These are phyloP conservation scores for Blastocrithidia nonstop DNA, from an alignment of 208 protist species.

Conservation along the genomic window DNA sequence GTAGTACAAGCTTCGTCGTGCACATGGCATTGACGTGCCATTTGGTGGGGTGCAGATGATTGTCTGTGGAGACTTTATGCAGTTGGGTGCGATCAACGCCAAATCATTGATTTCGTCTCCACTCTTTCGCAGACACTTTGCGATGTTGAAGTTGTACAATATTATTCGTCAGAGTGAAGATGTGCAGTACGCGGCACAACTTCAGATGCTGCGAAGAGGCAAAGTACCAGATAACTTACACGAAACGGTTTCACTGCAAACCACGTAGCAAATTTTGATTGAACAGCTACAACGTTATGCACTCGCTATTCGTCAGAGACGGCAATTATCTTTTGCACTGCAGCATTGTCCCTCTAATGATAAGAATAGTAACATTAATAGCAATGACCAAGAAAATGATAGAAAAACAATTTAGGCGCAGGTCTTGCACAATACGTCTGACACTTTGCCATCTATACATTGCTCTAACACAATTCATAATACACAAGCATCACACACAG, in stretches of 20 bases:
- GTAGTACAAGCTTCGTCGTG: slow-evolving; percentile 53
- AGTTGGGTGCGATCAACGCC: slow-evolving; percentile 63
- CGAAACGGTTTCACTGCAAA: slow-evolving; percentile 40
- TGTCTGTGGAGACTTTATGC: slow-evolving; percentile 85
- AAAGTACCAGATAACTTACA: slow-evolving; percentile 35
- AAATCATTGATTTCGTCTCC: slow-evolving; percentile 41
- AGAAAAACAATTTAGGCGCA: background rate
- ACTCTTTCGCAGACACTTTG: slow-evolving; percentile 64
- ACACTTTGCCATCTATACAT: too few relatives aligned
- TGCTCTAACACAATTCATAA: too few relatives aligned
- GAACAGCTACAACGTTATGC: slow-evolving; percentile 7
- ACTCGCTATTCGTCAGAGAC: slow-evolving; percentile 9
- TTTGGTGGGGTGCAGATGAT: slow-evolving; percentile 89
- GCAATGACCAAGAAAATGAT: background rate
- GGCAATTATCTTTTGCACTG: slow-evolving; percentile 10
- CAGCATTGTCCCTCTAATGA: background rate
- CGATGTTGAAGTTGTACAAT: slow-evolving; percentile 58
- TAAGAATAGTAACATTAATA: background rate
- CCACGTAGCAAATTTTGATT: slow-evolving; percentile 6
- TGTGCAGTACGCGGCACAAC: slow-evolving; percentile 33
- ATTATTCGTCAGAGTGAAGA: slow-evolving; percentile 39
- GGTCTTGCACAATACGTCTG: too few relatives aligned
- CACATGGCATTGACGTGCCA: slow-evolving; percentile 59
- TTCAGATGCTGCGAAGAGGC: slow-evolving; percentile 59
- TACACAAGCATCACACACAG: too few relatives aligned